Evolutionary conservation across 2,329 filamentous ascomycete genomes (phyloP), one percentile per base, ranked within the genome.

Genomic region (Talaromyces marneffei): DNA sequence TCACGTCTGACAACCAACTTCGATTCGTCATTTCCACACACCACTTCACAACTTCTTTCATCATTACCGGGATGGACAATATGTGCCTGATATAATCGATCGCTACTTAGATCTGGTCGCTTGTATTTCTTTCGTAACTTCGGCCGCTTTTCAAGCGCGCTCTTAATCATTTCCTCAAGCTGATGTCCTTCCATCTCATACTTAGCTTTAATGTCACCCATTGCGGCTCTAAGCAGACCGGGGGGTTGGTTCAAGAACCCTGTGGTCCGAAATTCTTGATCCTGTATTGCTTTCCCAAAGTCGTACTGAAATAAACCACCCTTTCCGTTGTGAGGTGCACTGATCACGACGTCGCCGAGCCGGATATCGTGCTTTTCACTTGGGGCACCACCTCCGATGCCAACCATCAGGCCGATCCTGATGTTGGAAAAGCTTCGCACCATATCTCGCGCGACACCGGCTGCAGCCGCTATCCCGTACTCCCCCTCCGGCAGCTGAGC

Each of bases 401-500:
- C 68, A 9, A 56, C 53, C 31, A 56, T n/a, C 35, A 56, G n/a
- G 37, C 53, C 27, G 16, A 56, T 10, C 12, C 33, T 25, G 12
- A 56, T 27, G 23, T 37, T 27, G 7, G 53, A 14, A 42, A 56
- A 29, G 14, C 63, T 68, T 14, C 65, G 48, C n/a, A 70, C 40
- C 70, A 72, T 73, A 54, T 74, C 67, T 42, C 63, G 64, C 3
- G 71, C 71, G 1, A 77, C 60, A 35, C 16, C 63, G 7, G 74
- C 66, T 3, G 75, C 74, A 6, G 73, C 69, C 3, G 50, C 61
- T 46, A 57, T 72, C 40, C 69, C 74, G 59, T 68, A 72, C 33
- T 67, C 65, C 0, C 73, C 66, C 16, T 67, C 62, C 1, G 72
- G 72, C 1, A 76, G 62, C 33, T 65, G 63, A 25, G 67, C 68